Percentiles rank a stretch among this genome's conserved stretches.
Conservation (phyloP, 345 rosid species). For the Ailanthus altissimus region DNA sequence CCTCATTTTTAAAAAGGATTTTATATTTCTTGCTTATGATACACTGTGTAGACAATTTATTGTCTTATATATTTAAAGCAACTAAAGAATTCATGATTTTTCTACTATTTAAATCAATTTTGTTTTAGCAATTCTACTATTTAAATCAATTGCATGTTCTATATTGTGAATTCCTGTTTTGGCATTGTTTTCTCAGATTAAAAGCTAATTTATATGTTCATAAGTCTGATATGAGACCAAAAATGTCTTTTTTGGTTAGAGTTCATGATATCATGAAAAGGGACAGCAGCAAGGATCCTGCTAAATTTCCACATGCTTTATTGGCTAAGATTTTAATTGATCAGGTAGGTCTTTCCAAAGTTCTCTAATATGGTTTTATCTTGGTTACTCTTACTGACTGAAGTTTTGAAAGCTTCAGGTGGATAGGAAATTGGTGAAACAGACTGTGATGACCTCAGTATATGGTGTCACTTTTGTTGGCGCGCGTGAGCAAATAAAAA, state of each 20-base stretch:
- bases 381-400: slow-evolving; percentile 10
- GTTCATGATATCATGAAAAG: slow-evolving; percentile 84
- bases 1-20: background rate
- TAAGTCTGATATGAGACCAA: slow-evolving; percentile 16
- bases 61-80: background rate
- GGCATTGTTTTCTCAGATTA: background rate
- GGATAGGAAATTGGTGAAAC: slow-evolving; percentile 90
- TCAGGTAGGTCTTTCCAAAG: slow-evolving; percentile 55
- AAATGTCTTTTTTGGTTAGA: slow-evolving; percentile 42
- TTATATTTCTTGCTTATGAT: background rate
- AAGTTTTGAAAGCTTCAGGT: slow-evolving; percentile 61
- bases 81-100: background rate
- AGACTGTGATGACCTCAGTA: slow-evolving; percentile 99
- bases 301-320: slow-evolving; percentile 63
- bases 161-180: background rate
- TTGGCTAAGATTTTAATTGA: slow-evolving; percentile 76
- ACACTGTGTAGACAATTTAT: background rate
- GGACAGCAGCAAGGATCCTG: slow-evolving; percentile 80
- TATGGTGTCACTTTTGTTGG: slow-evolving; percentile 98
- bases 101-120: too few species aligned
- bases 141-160: background rate
- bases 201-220: background rate
- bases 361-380: slow-evolving; percentile 13
- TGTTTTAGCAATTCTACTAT: too few species aligned
- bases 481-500: slow-evolving; percentile 95